These are phyloP conservation scores for Plasmodium berghei DNA, from an alignment of 169 alveolate species.

Conservation along the genomic window DNA sequence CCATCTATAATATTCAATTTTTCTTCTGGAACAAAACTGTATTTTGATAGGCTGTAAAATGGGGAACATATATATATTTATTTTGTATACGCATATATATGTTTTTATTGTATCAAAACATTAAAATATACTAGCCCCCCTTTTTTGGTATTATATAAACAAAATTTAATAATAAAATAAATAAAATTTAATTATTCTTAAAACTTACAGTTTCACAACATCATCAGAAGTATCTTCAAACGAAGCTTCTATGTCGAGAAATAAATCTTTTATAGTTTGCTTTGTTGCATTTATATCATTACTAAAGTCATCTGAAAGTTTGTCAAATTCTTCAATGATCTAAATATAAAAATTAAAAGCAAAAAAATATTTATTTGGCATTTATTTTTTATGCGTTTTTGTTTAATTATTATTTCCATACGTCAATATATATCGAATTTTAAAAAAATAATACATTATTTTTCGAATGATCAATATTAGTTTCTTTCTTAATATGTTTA, in stretches of 20 bases:
- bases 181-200: background rate
- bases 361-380: background rate
- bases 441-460: conserved; percentile 14
- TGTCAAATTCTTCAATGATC: conserved; percentile 36
- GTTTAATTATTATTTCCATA: background rate
- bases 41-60: conserved; percentile 43
- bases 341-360: conserved; percentile 7
- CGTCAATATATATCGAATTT: background rate
- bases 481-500: conserved; percentile 22
- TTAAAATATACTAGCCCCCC: too few relatives aligned
- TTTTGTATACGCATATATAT: background rate
- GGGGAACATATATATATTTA: background rate
- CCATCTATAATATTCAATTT: conserved; percentile 47
- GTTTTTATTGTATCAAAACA: background rate
- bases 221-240: conserved; percentile 55
- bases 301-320: conserved; percentile 34
- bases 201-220: conserved; percentile 26
- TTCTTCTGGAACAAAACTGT: conserved; percentile 43
- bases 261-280: conserved; percentile 12
- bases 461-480: conserved; percentile 7
- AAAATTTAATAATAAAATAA: background rate
- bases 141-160: background rate
- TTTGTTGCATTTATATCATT: conserved; percentile 45
- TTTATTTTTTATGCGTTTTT: conserved; percentile 1
- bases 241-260: conserved; percentile 55